Conservation (phyloP, 1,139 yeast species). For the Yamadazyma diospyri region DNA sequence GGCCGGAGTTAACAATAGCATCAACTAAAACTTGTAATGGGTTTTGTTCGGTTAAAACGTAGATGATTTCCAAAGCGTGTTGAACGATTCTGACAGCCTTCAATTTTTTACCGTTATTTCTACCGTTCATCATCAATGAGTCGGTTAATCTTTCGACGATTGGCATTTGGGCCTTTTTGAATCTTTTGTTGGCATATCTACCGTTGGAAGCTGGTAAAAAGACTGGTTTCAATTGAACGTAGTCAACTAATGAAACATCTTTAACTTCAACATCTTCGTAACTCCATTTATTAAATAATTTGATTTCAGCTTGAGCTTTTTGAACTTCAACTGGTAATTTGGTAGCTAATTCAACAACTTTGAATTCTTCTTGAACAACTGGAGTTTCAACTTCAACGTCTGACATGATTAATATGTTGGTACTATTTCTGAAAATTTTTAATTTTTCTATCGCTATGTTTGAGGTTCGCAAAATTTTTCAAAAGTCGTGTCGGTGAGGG, state of each 20-base stretch:
- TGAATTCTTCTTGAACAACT: slow-evolving; percentile 72
- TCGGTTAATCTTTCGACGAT: slow-evolving; percentile 98
- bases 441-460: slow-evolving; percentile 3
- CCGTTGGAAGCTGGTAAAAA: slow-evolving; percentile 99
- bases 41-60: slow-evolving; percentile 98
- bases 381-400: slow-evolving; percentile 50
- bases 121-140: slow-evolving; percentile 99
- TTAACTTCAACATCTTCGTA: slow-evolving; percentile 96
- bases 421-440: slow-evolving; percentile 7
- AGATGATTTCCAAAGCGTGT: slow-evolving; percentile 97
- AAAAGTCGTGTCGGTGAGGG: neutral
- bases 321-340: slow-evolving; percentile 96
- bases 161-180: slow-evolving; percentile 99
- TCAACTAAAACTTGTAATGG: slow-evolving; percentile 99
- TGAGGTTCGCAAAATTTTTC: neutral
- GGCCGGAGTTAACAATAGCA: slow-evolving; percentile 99
- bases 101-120: slow-evolving; percentile 99
- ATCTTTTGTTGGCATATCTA: slow-evolving; percentile 99
- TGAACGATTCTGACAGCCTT: slow-evolving; percentile 99
- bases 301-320: slow-evolving; percentile 94
- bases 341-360: slow-evolving; percentile 85
- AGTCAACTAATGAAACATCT: slow-evolving; percentile 97
- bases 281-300: slow-evolving; percentile 99
- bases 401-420: slow-evolving; percentile 37
- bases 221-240: slow-evolving; percentile 97